These are phyloP conservation scores for Brassica carinata DNA, from an alignment of 345 rosid genomes.

Conservation along the genomic window DNA sequence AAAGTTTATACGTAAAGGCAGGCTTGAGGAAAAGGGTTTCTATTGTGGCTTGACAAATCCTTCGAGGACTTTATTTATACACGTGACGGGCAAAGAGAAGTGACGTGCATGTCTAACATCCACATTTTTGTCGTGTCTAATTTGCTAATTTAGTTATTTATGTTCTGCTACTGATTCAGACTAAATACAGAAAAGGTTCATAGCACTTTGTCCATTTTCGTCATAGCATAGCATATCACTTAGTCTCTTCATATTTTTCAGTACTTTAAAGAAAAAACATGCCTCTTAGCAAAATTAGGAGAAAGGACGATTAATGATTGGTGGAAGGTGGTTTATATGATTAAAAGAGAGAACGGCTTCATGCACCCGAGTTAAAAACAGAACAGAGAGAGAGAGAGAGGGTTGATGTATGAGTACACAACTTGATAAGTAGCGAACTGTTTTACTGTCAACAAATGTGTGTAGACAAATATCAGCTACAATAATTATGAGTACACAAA, in stretches of 20 bases:
- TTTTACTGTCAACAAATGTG: not conserved
- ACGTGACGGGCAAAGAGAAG: not conserved
- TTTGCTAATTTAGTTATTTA: conserved; percentile 5
- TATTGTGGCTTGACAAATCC: conserved; percentile 8
- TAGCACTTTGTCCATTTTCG: too few species aligned
- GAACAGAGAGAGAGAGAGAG: too few species aligned
- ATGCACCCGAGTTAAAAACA: too few species aligned
- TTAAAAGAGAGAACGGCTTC: not conserved
- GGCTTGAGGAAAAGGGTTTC: not conserved
- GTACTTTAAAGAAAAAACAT: not conserved
- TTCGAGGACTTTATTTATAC: conserved; percentile 27
- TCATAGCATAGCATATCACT: not conserved
- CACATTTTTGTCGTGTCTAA: conserved; percentile 22
- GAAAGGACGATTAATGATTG: not conserved
- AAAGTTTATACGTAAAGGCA: not conserved
- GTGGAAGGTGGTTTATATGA: not conserved
- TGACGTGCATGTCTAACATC: conserved; percentile 30
- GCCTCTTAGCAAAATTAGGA: not conserved
- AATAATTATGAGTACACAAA: not conserved
- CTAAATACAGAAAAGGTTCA: not conserved
- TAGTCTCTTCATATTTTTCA: not conserved
- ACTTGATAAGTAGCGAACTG: not conserved
- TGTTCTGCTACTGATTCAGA: not conserved
- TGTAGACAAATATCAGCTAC: not conserved
- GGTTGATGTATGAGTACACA: not conserved